Base-by-base conservation (phyloP, 345 rosid genomes). In the Litchi chinensis region DNA sequence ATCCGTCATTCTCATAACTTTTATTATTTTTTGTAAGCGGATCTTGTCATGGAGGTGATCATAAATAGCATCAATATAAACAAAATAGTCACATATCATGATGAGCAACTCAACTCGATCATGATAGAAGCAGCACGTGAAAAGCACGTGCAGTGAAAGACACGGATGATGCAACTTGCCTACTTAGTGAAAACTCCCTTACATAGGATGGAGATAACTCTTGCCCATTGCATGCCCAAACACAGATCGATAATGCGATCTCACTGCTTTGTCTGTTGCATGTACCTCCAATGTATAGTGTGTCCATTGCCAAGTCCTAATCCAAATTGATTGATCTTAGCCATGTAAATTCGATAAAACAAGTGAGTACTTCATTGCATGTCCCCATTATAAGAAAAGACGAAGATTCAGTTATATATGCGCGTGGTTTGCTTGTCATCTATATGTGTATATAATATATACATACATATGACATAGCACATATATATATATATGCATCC, bases 101-200 rank as follows among this genome's bases (percentile, higher is more conserved):
- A 65, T 24, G 77, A 10, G 22, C 37, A 32, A 32, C 37, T 32
- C 37, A 32, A 32, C 37, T 32, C 37, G 37, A 32, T 32, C 37
- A 32, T 32, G 37, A 32, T 2, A 32, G 37, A 3, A 32, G 59
- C 32, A 37, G 63, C 82, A 81, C 70, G 80, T 79, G 84, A 81
- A 63, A 54, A 16, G 40, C 81, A 76, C 79, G 68, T 82, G 87
- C 72, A 48, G 8, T 3, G 77, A 28, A 65, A 66, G 84, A 24
- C 79, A 67, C 12, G 19, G 67, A 75, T 50, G 77, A 46, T 46
- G 50, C 10, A 46, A 46, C 50, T 46, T 46, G 10, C 67, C 50
- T 46, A 22, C 59, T 60, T n/a, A 4, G 57, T 69, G 79, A 84
- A 73, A 76, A 68, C 57, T 73, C 48, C 73, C 18, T 77, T 44